Evolutionary conservation across 1,284 basidiomycete genomes (phyloP), one percentile per base, ranked within the genome.

Genomic region (Meira miltonrushii): DNA sequence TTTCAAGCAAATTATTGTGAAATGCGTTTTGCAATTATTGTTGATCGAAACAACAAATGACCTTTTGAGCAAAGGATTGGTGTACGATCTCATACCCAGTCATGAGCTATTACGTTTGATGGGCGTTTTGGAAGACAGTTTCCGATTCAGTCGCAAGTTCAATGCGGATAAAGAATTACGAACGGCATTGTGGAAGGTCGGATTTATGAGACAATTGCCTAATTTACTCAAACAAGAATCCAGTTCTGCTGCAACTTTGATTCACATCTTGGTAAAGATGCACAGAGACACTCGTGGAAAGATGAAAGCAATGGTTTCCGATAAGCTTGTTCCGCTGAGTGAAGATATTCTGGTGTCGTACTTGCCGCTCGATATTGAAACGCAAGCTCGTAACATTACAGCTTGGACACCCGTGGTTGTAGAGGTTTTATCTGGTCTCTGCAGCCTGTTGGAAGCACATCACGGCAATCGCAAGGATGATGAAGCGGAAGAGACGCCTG

Each of bases 1-100:
- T 55, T 99, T 99, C 85, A 91, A 93, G 78, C 94, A 98, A 80
- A 97, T 99, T 79, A 98, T 99, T 67, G 92, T 98, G 72, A 98
- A 98, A 87, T 99, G 95, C 79, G 95, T 99, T 28, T 84, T 99
- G 38, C 95, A 99, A 77, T 82, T 99, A 17, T 83, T 98, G 55
- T 84, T 99, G 47, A 98, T 99, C 72, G 95, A 99, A 81, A 98
- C 92, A 17, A 94, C 92, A 7, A 92, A 94, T 76, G 95, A 98
- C 72, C 83, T 99, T 13, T 83, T 99, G 39, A 89, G 92, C 61
- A 71, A 75, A 55, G 62, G 61, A 15, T 60, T 62, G 17, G 90
- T 99, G 52, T 98, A 98, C 81, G 84, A 84, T 55, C 90, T 89
- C 3, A 98, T 99, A 71, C 95, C 95, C 33, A 90, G 94, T 0